Evolutionary conservation across 768 basidiomycete genomes (phyloP).

Genomic region (Pleurotus tuoliensis): DNA sequence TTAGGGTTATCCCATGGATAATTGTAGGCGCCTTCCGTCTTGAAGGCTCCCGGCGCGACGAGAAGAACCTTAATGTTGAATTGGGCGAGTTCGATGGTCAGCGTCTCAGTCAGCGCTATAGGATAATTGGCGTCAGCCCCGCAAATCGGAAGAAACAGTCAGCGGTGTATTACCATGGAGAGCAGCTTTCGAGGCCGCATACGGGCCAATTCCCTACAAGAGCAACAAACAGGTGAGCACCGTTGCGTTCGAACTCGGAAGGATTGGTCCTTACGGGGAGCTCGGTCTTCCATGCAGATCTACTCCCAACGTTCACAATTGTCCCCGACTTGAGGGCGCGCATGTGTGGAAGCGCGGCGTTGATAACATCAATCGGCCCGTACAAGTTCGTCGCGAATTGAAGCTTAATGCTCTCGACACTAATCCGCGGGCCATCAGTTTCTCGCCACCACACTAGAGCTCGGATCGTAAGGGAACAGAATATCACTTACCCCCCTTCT

Average conservation of each 20-base stretch:
- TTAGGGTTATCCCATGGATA: constrained; percentile 18
- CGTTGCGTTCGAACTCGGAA: neutral
- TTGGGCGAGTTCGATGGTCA: constrained; percentile 32
- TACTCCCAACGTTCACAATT: constrained; percentile 35
- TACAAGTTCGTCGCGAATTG: constrained; percentile 42
- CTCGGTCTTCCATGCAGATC: constrained; percentile 32
- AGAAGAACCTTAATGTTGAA: constrained; percentile 35
- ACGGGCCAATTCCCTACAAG: constrained; percentile 25
- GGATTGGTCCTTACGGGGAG: constrained; percentile 24
- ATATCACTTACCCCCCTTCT: constrained; percentile 33
- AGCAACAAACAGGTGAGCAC: neutral
- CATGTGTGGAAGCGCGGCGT: constrained; percentile 36
- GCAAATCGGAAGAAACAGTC: no score
- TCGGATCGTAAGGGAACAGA: neutral
- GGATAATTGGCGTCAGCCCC: neutral
- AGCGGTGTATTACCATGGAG: constrained; percentile 23
- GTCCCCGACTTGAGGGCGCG: constrained; percentile 26
- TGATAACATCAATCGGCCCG: constrained; percentile 39
- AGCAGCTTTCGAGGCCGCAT: constrained; percentile 39
- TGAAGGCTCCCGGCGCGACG: constrained; percentile 39
- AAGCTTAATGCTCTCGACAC: constrained; percentile 18
- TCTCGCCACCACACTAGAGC: no score
- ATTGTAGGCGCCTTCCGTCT: constrained; percentile 28
- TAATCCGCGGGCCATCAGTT: neutral
- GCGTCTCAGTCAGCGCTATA: constrained; percentile 33